Conservation (phyloP, 768 basidiomycete genomes). For the Kwoniella europaea region DNA sequence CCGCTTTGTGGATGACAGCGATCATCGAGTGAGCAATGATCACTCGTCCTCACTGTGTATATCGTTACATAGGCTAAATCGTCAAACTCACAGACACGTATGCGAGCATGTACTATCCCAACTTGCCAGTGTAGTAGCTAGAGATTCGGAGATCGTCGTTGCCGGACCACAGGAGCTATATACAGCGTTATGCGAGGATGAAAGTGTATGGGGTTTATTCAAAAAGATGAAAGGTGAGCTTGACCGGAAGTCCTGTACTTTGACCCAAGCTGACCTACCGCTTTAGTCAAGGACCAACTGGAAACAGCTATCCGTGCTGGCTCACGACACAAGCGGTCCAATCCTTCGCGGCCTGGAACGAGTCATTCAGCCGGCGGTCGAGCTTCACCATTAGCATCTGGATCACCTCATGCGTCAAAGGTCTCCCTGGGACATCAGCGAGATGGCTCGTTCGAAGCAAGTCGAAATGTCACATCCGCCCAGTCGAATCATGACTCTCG, state of each 20-base stretch:
- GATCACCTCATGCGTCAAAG: constrained; percentile 30
- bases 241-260: not conserved
- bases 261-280: constrained; percentile 7
- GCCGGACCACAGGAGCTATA: constrained; percentile 84
- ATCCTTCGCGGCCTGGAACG: constrained; percentile 20
- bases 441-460: constrained; percentile 4
- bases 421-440: constrained; percentile 11
- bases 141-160: constrained; percentile 77
- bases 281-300: constrained; percentile 38
- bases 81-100: constrained; percentile 39
- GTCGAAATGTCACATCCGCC: constrained; percentile 11
- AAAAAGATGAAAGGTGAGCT: constrained; percentile 79
- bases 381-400: constrained; percentile 16
- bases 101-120: constrained; percentile 80
- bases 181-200: constrained; percentile 86
- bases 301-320: constrained; percentile 33
- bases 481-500: constrained; percentile 1
- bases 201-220: constrained; percentile 80
- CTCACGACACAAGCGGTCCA: constrained; percentile 23
- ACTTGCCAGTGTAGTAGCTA: constrained; percentile 79
- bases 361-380: constrained; percentile 15
- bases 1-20: constrained; percentile 86
- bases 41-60: not conserved
- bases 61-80: not conserved
- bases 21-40: constrained; percentile 80